Conservation (phyloP, 2,329 filamentous ascomycete genomes). For the Didymellaceae sp. region DNA sequence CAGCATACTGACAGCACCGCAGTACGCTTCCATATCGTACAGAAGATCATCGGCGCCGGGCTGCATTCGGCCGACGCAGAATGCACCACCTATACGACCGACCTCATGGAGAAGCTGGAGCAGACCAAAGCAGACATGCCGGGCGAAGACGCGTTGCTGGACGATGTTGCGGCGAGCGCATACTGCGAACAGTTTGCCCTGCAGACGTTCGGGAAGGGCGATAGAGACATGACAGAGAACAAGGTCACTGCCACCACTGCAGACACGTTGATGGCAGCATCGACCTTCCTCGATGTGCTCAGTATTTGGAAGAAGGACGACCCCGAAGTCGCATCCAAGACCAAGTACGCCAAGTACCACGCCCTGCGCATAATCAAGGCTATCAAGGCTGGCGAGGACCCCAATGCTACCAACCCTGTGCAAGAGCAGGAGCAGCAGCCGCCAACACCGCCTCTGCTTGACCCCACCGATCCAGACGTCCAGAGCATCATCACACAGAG, state of each 20-base stretch:
- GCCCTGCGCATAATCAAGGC: slow-evolving; percentile 89
- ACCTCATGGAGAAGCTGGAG: slow-evolving; percentile 91
- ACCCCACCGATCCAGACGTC: slow-evolving; percentile 70
- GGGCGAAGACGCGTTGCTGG: slow-evolving; percentile 80
- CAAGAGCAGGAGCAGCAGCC: slow-evolving; percentile 55
- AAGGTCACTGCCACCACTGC: slow-evolving; percentile 88
- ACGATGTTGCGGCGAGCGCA: slow-evolving; percentile 85
- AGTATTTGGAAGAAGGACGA: slow-evolving; percentile 81
- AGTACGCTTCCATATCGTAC: slow-evolving; percentile 72
- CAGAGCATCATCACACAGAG: slow-evolving; percentile 57
- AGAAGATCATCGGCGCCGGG: slow-evolving; percentile 82
- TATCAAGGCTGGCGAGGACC: slow-evolving; percentile 87
- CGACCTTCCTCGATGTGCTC: slow-evolving; percentile 88
- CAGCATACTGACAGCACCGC: slow-evolving; percentile 20
- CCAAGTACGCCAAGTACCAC: slow-evolving; percentile 97
- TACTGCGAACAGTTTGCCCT: slow-evolving; percentile 94
- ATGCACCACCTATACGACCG: slow-evolving; percentile 78
- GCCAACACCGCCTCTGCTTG: slow-evolving; percentile 55
- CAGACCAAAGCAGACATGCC: slow-evolving; percentile 75
- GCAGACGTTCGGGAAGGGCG: slow-evolving; percentile 84
- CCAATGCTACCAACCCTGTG: slow-evolving; percentile 87
- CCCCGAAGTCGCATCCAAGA: slow-evolving; percentile 79
- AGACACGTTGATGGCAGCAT: slow-evolving; percentile 90
- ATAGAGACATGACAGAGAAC: slow-evolving; percentile 80
- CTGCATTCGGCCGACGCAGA: slow-evolving; percentile 82